Evolutionary conservation across 768 basidiomycete genomes (phyloP).

Genomic region (Boletus sp.): DNA sequence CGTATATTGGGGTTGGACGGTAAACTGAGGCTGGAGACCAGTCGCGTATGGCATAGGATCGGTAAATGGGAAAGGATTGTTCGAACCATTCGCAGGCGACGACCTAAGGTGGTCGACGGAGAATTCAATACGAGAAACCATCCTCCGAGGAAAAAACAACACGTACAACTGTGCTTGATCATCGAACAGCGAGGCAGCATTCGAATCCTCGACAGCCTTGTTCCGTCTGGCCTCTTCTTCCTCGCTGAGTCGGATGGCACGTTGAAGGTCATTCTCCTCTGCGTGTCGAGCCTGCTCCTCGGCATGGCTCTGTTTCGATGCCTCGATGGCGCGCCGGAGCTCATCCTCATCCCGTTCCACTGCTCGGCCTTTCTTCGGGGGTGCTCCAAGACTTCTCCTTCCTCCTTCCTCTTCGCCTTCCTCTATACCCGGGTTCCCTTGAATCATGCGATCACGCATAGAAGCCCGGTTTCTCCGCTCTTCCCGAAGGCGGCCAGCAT

Average conservation of each 20-base stretch:
- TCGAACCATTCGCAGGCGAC: slow-evolving; percentile 28
- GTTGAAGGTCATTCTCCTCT: slow-evolving; percentile 81
- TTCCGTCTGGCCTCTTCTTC: slow-evolving; percentile 84
- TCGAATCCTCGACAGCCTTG: slow-evolving; percentile 68
- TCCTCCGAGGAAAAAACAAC: neutral
- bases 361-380: slow-evolving; percentile 16
- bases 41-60: slow-evolving; percentile 59
- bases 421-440: slow-evolving; percentile 44
- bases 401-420: slow-evolving; percentile 28
- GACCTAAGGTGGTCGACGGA: slow-evolving; percentile 21
- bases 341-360: slow-evolving; percentile 76
- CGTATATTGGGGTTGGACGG: slow-evolving; percentile 71
- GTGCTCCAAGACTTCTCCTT: slow-evolving; percentile 3
- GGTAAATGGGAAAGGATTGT: slow-evolving; percentile 60
- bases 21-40: slow-evolving; percentile 68
- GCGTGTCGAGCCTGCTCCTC: slow-evolving; percentile 59
- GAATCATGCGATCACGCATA: slow-evolving; percentile 95
- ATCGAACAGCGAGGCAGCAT: slow-evolving; percentile 77
- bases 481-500: slow-evolving; percentile 79
- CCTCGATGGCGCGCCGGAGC: slow-evolving; percentile 80
- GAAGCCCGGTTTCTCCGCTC: slow-evolving; percentile 79
- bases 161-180: slow-evolving; percentile 78
- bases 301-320: slow-evolving; percentile 71
- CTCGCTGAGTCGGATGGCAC: slow-evolving; percentile 81
- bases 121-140: slow-evolving; percentile 3